Evolutionary conservation across 1,284 basidiomycete genomes (phyloP), one percentile per base, ranked within the genome.

Genomic region (Cutaneotrichosporon sp.): DNA sequence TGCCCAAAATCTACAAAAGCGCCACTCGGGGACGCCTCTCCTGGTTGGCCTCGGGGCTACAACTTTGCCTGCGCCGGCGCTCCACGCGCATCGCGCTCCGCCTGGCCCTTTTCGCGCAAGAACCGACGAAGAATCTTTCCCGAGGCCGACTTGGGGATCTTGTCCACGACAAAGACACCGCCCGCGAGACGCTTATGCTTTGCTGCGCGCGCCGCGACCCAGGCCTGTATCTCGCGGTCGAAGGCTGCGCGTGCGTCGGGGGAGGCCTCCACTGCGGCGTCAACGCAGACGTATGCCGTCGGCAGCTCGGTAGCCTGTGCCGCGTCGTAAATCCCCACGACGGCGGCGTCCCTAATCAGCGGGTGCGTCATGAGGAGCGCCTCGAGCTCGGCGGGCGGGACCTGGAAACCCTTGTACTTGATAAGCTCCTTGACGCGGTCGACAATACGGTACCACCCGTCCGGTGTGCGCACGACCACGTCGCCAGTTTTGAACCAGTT

Each of bases 401-500:
- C 89, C 78, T 75, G 73, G 56, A 67, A 74, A 21, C 74, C 74
- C 57, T 77, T 77, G 59, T 89, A 90, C 70, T 90, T 90, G 76
- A 91, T 87, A 34, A 90, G 73, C 66, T 90, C 88, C 63, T 90
- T 90, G 60, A 82, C 79, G 41, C 75, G 60, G 58, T 77, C 75
- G 35, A 75, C 71, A 36, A 77, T 71, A 82, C 42, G 21, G 41
- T 42, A 75, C 56, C 70, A 77, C 4, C 87, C 88, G 2, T 88
- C 82, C 2, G 71, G 60, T 58, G 87, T 84, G 5, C 80, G 70
- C 10, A 80, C 70, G 0, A 80, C 84, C 41, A 90, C 80, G 69
- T 91, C 88, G 1, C 88, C 88, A 0, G 87, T 91, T 77, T 87
- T 88, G 78, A 89, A 86, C 86, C 86, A 92, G 4, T 82, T 80